Conservation (phyloP, 2,329 filamentous ascomycete species). For the Xylaria sp. region DNA sequence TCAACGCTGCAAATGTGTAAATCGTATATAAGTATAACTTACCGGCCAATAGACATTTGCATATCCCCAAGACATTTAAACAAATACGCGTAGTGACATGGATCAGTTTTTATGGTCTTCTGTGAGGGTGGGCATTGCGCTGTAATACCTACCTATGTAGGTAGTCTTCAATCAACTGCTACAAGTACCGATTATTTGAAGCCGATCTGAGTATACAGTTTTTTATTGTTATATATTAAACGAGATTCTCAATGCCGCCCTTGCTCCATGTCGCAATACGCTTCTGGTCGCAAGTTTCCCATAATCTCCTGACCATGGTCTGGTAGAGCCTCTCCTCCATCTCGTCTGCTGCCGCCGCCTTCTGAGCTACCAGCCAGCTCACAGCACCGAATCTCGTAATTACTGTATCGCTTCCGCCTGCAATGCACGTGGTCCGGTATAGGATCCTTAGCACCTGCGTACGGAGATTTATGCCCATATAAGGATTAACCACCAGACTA, state of each 20-base stretch:
- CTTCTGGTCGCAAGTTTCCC: constrained; percentile 49
- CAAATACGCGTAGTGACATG: constrained; percentile 1
- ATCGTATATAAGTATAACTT: neutral
- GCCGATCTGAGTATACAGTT: neutral
- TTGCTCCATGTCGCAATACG: constrained; percentile 50
- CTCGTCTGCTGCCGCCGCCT: constrained; percentile 38
- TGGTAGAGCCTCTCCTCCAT: constrained; percentile 45
- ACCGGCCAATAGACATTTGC: neutral
- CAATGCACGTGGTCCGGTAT: constrained; percentile 46
- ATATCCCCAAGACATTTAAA: neutral
- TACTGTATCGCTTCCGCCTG: constrained; percentile 50
- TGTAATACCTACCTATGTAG: too few relatives aligned
- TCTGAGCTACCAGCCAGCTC: constrained; percentile 48
- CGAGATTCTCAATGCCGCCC: constrained; percentile 42
- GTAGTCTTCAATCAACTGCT: neutral
- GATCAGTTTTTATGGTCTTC: neutral
- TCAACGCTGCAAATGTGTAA: neutral
- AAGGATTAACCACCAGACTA: constrained; percentile 48
- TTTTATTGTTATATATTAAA: constrained; percentile 30
- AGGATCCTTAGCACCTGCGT: constrained; percentile 46
- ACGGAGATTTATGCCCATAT: constrained; percentile 45
- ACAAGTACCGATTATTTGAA: neutral
- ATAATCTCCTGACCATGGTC: constrained; percentile 45
- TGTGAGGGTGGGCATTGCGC: neutral
- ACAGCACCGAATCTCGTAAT: constrained; percentile 50